phyloP scores from a whole-genome alignment of 306 rosid genomes.

The Canavalia ensiformis region DNA sequence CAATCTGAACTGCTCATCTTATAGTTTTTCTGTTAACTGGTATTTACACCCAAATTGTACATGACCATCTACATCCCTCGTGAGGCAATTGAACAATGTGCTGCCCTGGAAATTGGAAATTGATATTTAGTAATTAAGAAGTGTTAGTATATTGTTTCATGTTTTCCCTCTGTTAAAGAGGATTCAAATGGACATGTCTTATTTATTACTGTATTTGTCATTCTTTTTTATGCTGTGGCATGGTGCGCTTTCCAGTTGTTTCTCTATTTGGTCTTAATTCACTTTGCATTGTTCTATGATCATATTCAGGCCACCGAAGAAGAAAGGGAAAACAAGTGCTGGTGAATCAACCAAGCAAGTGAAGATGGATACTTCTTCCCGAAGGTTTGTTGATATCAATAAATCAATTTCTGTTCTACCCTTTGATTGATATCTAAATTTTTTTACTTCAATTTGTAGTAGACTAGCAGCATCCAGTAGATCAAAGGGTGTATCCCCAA shows the following conservation, averaged over 20 bases:
- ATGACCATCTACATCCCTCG: neutral
- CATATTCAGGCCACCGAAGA: conserved; percentile 65
- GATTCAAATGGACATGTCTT: conserved; percentile 17
- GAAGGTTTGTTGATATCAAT: conserved; percentile 62
- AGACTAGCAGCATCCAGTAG: conserved; percentile 68
- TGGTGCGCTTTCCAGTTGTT: conserved; percentile 32
- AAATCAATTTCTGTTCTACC: conserved; percentile 16
- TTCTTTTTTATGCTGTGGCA: conserved; percentile 17
- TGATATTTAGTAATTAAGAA: neutral
- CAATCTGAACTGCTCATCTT: neutral
- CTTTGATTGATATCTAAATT: conserved; percentile 46
- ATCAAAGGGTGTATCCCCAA: conserved; percentile 62
- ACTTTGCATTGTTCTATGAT: conserved; percentile 27
- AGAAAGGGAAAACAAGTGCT: conserved; percentile 65
- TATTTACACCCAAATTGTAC: conserved; percentile 10
- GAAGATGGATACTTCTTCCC: conserved; percentile 58
- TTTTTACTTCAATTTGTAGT: conserved; percentile 47
- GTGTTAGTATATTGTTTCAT: conserved; percentile 22
- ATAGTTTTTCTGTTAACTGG: neutral
- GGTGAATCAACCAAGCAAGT: conserved; percentile 61
- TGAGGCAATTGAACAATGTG: conserved; percentile 1
- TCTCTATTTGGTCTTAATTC: conserved; percentile 34
- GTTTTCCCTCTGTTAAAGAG: neutral
- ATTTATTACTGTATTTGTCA: conserved; percentile 19
- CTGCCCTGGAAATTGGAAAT: conserved; percentile 19